Conservation (phyloP, 2,329 filamentous ascomycete species). For the Venturia nashicola region DNA sequence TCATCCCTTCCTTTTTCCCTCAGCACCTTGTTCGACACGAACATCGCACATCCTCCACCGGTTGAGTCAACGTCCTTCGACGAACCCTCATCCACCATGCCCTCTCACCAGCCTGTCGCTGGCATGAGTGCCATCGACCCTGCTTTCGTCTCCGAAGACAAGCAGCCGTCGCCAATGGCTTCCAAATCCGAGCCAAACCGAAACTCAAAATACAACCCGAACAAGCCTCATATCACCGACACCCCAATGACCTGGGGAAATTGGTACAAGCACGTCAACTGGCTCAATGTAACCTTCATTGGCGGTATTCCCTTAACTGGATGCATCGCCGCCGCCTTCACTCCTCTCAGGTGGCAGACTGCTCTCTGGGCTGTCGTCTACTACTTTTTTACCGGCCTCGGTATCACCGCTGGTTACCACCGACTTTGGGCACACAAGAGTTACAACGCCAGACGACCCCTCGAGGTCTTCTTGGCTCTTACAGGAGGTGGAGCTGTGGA, state of each 20-base stretch:
- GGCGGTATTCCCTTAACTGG: slow-evolving; percentile 65
- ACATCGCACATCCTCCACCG: not conserved
- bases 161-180: slow-evolving; percentile 33
- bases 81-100: slow-evolving; percentile 28
- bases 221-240: slow-evolving; percentile 76
- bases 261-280: slow-evolving; percentile 90
- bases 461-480: slow-evolving; percentile 36
- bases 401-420: slow-evolving; percentile 29
- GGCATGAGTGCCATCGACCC: slow-evolving; percentile 37
- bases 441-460: slow-evolving; percentile 31
- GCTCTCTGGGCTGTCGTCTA: slow-evolving; percentile 63
- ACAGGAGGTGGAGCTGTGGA: slow-evolving; percentile 37
- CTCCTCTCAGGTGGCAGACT: slow-evolving; percentile 62
- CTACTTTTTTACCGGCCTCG: slow-evolving; percentile 75
- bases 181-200: slow-evolving; percentile 40
- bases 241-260: slow-evolving; percentile 68
- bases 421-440: slow-evolving; percentile 33
- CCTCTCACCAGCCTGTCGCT: slow-evolving; percentile 37
- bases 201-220: slow-evolving; percentile 41
- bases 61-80: not conserved
- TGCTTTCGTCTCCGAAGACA: slow-evolving; percentile 27
- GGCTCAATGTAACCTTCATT: slow-evolving; percentile 78
- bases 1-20: not conserved
- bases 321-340: slow-evolving; percentile 66
- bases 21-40: not conserved